Conservation (phyloP, 257 asterid genomes). For the Capsicum chinense region DNA sequence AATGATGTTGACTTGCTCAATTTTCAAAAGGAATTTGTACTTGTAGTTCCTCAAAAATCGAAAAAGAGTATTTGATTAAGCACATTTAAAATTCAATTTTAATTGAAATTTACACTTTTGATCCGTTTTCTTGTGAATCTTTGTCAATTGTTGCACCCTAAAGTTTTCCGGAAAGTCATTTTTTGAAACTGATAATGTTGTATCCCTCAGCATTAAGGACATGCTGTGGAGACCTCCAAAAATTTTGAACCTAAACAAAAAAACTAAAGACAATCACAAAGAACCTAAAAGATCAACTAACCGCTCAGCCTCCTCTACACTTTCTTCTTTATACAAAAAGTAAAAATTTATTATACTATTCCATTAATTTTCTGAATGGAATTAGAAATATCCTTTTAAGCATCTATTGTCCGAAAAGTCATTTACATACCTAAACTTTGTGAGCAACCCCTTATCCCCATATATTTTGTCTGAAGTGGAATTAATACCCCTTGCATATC, state of each 20-base stretch:
- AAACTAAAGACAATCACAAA: too few species aligned
- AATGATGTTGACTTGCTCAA: not conserved
- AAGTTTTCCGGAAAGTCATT: slow-evolving; percentile 1
- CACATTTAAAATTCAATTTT: not conserved
- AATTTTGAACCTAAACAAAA: too few species aligned
- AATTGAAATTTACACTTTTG: not conserved
- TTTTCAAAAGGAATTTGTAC: not conserved
- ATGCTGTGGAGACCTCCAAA: too few species aligned
- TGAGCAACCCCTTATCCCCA: not conserved
- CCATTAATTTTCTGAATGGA: too few species aligned
- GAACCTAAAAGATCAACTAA: too few species aligned
- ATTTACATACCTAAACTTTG: slow-evolving; percentile 3
- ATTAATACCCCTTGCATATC: not conserved
- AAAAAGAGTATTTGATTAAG: not conserved
- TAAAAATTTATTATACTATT: too few species aligned
- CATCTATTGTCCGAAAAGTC: not conserved
- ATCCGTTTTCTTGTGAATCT: not conserved
- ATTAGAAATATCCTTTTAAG: too few species aligned
- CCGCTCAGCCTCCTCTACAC: too few species aligned
- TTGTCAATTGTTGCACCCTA: not conserved
- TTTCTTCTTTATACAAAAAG: too few species aligned
- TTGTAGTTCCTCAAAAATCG: not conserved
- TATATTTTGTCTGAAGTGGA: not conserved
- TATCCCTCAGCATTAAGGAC: too few species aligned
- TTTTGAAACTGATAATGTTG: too few species aligned